Percentiles rank a stretch among this genome's conserved stretches.
Evolutionary conservation across 179 eudicot species (phyloP).

Genomic region (Camellia oleifera): DNA sequence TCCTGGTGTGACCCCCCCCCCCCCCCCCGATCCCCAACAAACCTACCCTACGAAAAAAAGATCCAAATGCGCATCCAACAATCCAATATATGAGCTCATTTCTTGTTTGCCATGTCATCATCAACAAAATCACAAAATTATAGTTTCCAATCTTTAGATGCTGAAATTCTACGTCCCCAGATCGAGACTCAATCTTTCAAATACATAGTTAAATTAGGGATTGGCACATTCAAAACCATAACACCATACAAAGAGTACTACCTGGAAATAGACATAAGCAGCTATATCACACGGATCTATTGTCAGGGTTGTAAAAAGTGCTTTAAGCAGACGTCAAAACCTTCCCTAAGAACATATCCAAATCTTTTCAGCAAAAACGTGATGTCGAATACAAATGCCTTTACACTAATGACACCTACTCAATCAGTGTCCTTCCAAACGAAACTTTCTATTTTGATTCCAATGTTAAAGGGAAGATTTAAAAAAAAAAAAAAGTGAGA

Average conservation of each 20-base stretch:
- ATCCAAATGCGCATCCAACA: background rate
- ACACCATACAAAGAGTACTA: background rate
- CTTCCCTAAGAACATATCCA: background rate
- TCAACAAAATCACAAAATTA: background rate
- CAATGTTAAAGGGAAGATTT: background rate
- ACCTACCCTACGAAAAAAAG: too few relatives aligned
- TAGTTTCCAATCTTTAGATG: background rate
- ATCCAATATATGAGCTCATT: background rate
- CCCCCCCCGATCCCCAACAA: too few relatives aligned
- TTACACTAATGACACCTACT: background rate
- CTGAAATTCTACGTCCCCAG: background rate
- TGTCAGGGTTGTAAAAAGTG: background rate
- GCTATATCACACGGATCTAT: background rate
- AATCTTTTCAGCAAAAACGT: background rate
- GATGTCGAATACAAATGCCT: background rate
- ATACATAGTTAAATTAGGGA: background rate
- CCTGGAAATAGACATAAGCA: background rate
- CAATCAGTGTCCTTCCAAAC: background rate
- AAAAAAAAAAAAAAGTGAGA: background rate
- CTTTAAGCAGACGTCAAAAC: background rate
- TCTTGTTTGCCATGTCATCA: background rate
- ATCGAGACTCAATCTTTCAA: background rate
- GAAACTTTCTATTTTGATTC: background rate
- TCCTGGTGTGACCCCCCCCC: too few relatives aligned
- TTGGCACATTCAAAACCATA: background rate